phyloP scores from a whole-genome alignment of 169 alveolate species.

The Cyclospora cayetanensis region DNA sequence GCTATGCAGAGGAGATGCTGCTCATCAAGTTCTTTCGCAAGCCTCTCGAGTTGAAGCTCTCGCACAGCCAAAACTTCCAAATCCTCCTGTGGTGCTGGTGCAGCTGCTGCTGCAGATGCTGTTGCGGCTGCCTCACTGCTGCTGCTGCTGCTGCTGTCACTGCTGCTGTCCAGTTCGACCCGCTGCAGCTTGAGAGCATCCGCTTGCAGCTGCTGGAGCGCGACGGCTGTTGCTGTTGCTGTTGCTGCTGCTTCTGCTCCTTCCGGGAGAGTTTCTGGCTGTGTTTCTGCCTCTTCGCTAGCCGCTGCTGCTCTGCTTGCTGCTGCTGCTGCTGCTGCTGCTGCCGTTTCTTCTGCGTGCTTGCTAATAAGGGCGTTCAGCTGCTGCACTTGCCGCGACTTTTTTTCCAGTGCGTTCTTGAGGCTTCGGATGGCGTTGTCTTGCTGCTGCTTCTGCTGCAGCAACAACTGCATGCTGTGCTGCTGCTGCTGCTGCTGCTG shows the following conservation, averaged over 20 bases:
- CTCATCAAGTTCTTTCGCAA: not conserved
- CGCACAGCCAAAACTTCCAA: not conserved
- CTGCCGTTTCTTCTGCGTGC: slow-evolving; percentile 6
- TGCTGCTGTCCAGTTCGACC: not conserved
- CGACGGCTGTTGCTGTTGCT: too few relatives aligned
- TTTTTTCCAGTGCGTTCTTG: not conserved
- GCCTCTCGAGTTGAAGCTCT: slow-evolving; percentile 20
- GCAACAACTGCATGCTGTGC: not conserved
- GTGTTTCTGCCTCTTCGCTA: not conserved
- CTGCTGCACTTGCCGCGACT: not conserved
- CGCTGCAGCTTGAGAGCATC: not conserved
- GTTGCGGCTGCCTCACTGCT: not conserved
- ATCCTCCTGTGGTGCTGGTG: not conserved
- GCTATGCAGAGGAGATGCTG: slow-evolving; percentile 31
- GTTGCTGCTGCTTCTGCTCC: slow-evolving; percentile 1
- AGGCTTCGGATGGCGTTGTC: not conserved
- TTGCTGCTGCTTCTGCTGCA: slow-evolving; percentile 26
- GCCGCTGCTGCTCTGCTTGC: not conserved
- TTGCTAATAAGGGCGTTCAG: not conserved
- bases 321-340: not conserved
- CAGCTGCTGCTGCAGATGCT: slow-evolving; percentile 6
- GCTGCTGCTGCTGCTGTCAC: not conserved
- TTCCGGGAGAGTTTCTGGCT: not conserved
- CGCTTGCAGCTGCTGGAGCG: not conserved
- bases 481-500: slow-evolving; percentile 26